Evolutionary conservation across 805 yeast genomes (phyloP), one percentile per base, ranked within the genome.

Genomic region (Nakazawaea siamensis): DNA sequence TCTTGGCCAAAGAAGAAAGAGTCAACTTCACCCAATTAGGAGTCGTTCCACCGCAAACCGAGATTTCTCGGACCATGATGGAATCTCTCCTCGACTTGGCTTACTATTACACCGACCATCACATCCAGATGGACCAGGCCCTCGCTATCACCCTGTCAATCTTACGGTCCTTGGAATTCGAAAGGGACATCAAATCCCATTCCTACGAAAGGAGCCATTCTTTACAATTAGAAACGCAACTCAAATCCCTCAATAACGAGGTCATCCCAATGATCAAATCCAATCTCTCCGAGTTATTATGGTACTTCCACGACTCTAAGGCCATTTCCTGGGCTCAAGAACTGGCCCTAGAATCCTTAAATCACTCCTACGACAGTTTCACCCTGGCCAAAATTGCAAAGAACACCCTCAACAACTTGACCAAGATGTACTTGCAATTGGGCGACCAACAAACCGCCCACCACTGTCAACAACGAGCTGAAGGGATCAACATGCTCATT

Each of bases 251-350:
- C 7, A 46, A 48, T 31, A 48, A 38, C 26, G 61, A 58, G 35
- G 39, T 40, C 24, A 49, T 54, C 5, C 67, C 72, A 5, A 40
- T 65, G 29, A 35, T 67, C 24, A 62, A 62, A 43, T 51, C 60
- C 24, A 63, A 66, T 41, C 47, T 66, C 6, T 60, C 70, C 28
- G 72, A 68, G 42, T 43, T 68, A 5, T 40, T 66, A 2, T 66
- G 67, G 60, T 46, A 46, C 23, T 55, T 56, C 1, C 34, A 55
- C 2, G 43, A 51, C 3, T 27, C 43, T 4, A 52, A 57, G 29
- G 63, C 71, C 0, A 49, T 66, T n/a, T 59, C 59, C 38, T 56
- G 64, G 53, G 64, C 60, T 8, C 57, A 60, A 37, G 61, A 62
- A 23, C 52, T 64, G 3, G 61, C 62, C 12, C 48, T 54, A 18